Evolutionary conservation across 1,284 basidiomycete genomes (phyloP).

Genomic region (Schizophyllum commune): DNA sequence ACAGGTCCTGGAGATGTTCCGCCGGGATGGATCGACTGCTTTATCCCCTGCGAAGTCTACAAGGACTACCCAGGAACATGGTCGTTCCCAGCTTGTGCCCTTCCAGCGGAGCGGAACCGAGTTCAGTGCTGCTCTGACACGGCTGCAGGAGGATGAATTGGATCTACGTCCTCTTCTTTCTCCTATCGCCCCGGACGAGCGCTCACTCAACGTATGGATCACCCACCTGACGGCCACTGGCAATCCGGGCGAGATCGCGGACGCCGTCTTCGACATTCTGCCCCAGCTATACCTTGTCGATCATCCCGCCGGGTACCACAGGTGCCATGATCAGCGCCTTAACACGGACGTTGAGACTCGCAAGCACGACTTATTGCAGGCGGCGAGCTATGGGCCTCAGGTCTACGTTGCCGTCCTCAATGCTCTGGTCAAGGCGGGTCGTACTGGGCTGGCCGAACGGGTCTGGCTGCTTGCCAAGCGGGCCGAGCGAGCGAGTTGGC

Average conservation of each 20-base stretch:
- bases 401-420: constrained; percentile 53
- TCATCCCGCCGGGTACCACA: constrained; percentile 27
- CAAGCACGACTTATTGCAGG: constrained; percentile 29
- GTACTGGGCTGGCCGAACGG: constrained; percentile 49
- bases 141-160: constrained; percentile 1
- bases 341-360: constrained; percentile 16
- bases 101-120: neutral
- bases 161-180: constrained; percentile 3
- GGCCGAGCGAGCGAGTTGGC: constrained; percentile 49
- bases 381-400: constrained; percentile 45
- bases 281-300: constrained; percentile 42
- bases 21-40: neutral
- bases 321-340: constrained; percentile 13
- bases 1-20: neutral
- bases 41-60: neutral
- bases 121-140: neutral
- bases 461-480: constrained; percentile 54
- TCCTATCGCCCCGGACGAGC: constrained; percentile 23
- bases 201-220: constrained; percentile 47
- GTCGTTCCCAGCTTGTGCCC: neutral
- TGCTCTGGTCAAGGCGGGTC: constrained; percentile 49
- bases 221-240: constrained; percentile 44
- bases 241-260: constrained; percentile 31
- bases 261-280: constrained; percentile 42
- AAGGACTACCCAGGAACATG: neutral